phyloP scores from a whole-genome alignment of 352 stramenopile genomes.

The Phytophthora syringae region DNA sequence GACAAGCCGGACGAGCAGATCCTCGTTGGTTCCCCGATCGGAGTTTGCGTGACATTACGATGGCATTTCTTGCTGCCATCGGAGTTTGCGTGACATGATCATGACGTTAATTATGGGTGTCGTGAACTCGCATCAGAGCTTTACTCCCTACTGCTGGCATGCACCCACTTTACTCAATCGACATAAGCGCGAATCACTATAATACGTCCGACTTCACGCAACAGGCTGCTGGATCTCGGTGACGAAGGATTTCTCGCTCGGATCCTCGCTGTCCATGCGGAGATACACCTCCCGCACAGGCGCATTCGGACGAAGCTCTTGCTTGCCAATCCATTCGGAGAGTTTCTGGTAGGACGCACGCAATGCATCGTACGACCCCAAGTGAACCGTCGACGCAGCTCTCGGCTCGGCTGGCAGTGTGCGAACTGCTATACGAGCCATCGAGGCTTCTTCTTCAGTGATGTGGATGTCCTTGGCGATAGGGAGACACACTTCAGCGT shows the following conservation, averaged over 20 bases:
- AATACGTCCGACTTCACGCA: no score
- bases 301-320: conserved; percentile 28
- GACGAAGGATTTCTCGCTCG: conserved; percentile 33
- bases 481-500: conserved; percentile 53
- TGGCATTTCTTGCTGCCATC: no score
- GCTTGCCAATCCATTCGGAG: conserved; percentile 38
- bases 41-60: no score
- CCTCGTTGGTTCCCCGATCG: no score
- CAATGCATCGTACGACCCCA: conserved; percentile 43
- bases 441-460: conserved; percentile 6
- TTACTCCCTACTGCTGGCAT: background rate
- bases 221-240: conserved; percentile 41
- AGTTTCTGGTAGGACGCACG: conserved; percentile 31
- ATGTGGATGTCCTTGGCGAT: conserved; percentile 31
- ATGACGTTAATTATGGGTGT: no score
- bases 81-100: no score
- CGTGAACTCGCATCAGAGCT: no score
- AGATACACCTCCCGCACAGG: conserved; percentile 50
- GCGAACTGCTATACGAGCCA: conserved; percentile 27
- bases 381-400: conserved; percentile 34
- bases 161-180: background rate
- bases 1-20: no score
- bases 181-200: no score
- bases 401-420: conserved; percentile 16
- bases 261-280: conserved; percentile 27